Evolutionary conservation across 148 eudicot genomes (phyloP).

Genomic region (Dysphania ambrosioides): DNA sequence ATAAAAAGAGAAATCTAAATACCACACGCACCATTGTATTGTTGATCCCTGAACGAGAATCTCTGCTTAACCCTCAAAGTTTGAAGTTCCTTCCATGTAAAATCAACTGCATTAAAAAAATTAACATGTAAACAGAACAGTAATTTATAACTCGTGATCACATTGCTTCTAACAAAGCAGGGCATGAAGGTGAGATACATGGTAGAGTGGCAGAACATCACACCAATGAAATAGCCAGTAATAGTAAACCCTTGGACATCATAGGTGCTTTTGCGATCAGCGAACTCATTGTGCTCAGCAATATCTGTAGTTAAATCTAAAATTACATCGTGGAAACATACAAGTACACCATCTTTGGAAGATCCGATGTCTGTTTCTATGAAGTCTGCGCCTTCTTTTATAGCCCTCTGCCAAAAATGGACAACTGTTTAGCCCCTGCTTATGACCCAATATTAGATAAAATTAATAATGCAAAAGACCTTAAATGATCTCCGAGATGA

Average conservation of each 20-base stretch:
- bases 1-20: conserved; percentile 4
- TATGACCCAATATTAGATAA: background rate
- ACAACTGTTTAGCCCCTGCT: background rate
- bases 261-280: conserved; percentile 62
- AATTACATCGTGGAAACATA: conserved; percentile 67
- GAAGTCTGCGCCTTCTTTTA: conserved; percentile 85
- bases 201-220: background rate
- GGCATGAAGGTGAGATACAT: background rate
- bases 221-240: conserved; percentile 66
- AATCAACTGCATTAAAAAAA: conserved; percentile 54
- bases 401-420: conserved; percentile 62
- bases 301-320: conserved; percentile 76
- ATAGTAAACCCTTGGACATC: conserved; percentile 61
- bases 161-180: background rate
- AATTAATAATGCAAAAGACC: too few relatives aligned
- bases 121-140: background rate
- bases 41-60: conserved; percentile 68
- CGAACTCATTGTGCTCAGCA: conserved; percentile 57
- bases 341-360: conserved; percentile 69
- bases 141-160: background rate
- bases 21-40: conserved; percentile 56
- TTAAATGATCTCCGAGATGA: background rate
- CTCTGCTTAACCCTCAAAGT: conserved; percentile 67
- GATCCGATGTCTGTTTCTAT: conserved; percentile 76
- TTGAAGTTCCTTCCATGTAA: conserved; percentile 79